Evolutionary conservation across 208 protist genomes (phyloP).

Genomic region (Entamoeba dispar): DNA sequence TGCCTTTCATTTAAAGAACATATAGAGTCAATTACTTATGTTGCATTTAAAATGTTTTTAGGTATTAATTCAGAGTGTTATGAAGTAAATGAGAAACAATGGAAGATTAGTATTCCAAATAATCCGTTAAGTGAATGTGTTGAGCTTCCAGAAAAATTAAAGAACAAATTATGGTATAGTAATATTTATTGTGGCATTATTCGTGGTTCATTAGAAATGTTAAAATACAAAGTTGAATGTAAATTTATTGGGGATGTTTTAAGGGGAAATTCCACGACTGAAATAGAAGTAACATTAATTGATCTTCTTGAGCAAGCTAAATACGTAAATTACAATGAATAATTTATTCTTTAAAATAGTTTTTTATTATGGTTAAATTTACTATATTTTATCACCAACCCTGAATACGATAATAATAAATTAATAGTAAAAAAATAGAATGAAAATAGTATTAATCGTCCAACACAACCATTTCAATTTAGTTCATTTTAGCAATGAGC

Average conservation of each 20-base stretch:
- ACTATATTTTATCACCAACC: no score
- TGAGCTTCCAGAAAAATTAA: background rate
- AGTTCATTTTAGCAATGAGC: conserved; percentile 86
- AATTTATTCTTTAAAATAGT: background rate
- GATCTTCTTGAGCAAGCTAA: background rate
- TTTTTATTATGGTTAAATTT: no score
- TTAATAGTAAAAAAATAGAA: no score
- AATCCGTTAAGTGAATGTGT: background rate
- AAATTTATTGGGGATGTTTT: background rate
- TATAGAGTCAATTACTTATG: background rate
- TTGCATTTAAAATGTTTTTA: background rate
- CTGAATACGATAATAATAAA: no score
- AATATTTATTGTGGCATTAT: background rate
- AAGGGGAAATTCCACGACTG: background rate
- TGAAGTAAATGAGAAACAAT: background rate
- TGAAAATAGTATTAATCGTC: background rate
- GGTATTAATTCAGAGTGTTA: background rate
- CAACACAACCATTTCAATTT: conserved; percentile 8
- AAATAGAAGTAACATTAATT: background rate
- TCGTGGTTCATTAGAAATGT: background rate
- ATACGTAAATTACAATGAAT: background rate
- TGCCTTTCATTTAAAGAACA: background rate
- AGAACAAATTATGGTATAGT: background rate
- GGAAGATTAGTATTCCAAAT: background rate
- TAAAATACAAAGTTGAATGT: background rate